Evolutionary conservation across 2,329 filamentous ascomycete genomes (phyloP), one percentile per base, ranked within the genome.

Genomic region (Myriosclerotinia curreyana): DNA sequence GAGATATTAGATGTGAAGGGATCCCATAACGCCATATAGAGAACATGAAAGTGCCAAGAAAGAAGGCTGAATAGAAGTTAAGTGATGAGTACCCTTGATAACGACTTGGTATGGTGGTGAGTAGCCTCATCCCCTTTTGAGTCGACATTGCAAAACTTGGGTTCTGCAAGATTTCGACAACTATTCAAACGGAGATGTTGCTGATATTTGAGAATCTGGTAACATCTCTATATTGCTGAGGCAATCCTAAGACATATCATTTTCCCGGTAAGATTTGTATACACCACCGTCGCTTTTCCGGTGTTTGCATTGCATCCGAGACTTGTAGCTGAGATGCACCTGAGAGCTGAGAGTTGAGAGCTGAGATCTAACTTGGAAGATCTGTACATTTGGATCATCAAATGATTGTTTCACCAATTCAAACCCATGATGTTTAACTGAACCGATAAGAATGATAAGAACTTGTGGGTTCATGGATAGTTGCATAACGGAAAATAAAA

Each of bases 391-490:
- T 54, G 34, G 34, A 17, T 34, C 22, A 28, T 12, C 48, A 28
- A 15, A 28, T 28, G 25, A 9, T 55, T 44, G 53, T 44, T 55
- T 44, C 38, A 55, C 38, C 9, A 38, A 9, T 22, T 20, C 11
- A 28, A 42, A 28, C 53, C 17, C 38, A 38, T 44, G 53, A 44
- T 17, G 1, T 15, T 44, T 15, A 25, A 7, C 15, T 3, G 5
- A 49, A 49, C 46, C 22, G 53, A 55, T 55, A 55, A 55, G 53
- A 42, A 44, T 42, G 38, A 60, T 60, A 60, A 60, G 58, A 52
- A 17, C 17, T 6, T 31, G 15, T 20, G 34, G 54, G 7, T 20
- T 44, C 14, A 22, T 48, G 9, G 40, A 28, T 48, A 46, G 40
- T n/a, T 36, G 58, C 31, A 42, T 38, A 20, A 51, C 17, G 50